Percentiles rank a stretch among this genome's conserved stretches.
These are phyloP conservation scores for Bacidia gigantensis DNA, from an alignment of 495 filamentous ascomycete species.

Conservation along the genomic window DNA sequence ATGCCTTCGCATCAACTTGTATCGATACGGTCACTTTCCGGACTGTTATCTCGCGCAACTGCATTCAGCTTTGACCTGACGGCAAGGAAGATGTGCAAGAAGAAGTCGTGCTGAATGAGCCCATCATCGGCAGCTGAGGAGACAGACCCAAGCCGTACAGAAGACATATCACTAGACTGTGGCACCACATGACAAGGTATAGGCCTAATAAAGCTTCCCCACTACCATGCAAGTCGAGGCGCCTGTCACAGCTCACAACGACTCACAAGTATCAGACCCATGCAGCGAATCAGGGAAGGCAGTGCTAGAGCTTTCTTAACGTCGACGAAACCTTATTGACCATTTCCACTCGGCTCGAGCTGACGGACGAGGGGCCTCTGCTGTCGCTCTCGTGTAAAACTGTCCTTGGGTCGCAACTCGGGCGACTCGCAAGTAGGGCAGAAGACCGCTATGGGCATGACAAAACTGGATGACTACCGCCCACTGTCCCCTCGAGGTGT, in stretches of 20 bases:
- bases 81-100: neutral
- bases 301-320: neutral
- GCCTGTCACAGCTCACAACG: neutral
- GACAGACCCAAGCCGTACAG: neutral
- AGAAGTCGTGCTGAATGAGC: neutral
- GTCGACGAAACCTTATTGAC: neutral
- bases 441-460: neutral
- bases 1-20: no score
- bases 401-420: neutral
- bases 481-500: no score
- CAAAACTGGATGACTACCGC: no score
- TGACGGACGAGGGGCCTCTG: neutral
- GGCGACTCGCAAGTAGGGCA: neutral
- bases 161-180: neutral
- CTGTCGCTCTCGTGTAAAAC: neutral
- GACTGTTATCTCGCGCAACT: no score
- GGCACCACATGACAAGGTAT: neutral
- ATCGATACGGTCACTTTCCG: no score
- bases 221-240: neutral
- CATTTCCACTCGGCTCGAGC: neutral
- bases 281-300: neutral
- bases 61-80: neutral
- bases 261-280: neutral
- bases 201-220: neutral
- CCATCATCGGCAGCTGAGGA: neutral